Evolutionary conservation across 78 protist genomes (phyloP), one percentile per base, ranked within the genome.

Genomic region (Dictyostelium capitatum): DNA sequence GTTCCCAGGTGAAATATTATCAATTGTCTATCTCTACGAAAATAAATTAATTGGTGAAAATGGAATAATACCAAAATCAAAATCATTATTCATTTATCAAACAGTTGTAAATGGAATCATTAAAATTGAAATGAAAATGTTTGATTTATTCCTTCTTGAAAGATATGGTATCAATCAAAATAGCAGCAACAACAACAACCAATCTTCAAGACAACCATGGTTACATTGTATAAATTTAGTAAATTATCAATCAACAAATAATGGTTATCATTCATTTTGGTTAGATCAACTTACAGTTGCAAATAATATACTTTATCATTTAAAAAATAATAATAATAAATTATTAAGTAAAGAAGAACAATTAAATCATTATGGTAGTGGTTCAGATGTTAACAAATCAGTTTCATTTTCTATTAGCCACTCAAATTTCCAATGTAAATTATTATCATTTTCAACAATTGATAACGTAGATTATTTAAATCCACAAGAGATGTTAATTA

Each of bases 91-190:
- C 51, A 77, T 65, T 37, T 87, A 65, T 54, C 85, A 77, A 32
- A 6, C 50, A 4, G 20, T 43, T 9, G 79, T 77, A 17, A 50
- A 59, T 10, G 75, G 77, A 17, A 3, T 41, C n/a, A 41, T 14
- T 56, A 37, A 62, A 15, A 37, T 74, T 25, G 20, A 50, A 17
- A 59, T 87, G 3, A 64, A 65, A 20, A 9, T 87, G 11, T 87
- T 87, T 87, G 93, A 87, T 65, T 54, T 77, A 19, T 48, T 37
- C 15, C 46, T 62, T 2, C 78, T 77, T 51, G 93, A 87, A n/a
- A 41, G 84, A 37, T n/a, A 73, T 32, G 79, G 79, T n/a, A 30
- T 37, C 12, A 46, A n/a, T 5, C 15, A 28, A 32, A 28, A 28
- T 41, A 37, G 43, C 43, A 37, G 43, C 2, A 37, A 37, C 43